Evolutionary conservation across 2,329 filamentous ascomycete genomes (phyloP), one percentile per base, ranked within the genome.

Genomic region (Ophiostoma populinum): DNA sequence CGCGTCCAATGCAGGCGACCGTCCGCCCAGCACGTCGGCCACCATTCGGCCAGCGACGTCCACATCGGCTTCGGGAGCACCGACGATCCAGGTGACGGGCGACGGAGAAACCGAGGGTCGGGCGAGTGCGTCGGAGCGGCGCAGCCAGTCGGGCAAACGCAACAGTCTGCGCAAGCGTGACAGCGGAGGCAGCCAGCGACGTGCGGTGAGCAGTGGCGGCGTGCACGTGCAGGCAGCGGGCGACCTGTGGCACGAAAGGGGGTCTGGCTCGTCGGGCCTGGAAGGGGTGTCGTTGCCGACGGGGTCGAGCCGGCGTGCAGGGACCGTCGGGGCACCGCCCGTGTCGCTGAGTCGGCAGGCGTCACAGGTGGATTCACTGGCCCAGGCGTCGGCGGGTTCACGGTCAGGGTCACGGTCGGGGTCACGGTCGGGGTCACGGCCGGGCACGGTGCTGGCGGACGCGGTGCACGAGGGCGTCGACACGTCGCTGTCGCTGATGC

Each of bases 31-130:
- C 12, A 45, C 49, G 4, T 47, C 53, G 12, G 43, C 41, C 2
- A 30, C 32, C 7, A 45, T 45, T 8, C 51, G 57, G 29, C 58
- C 5, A 59, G 56, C 43, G 49, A 48, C 15, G 40, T 41, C n/a
- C 24, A 21, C 17, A 12, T 13, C 5, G 11, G 21, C 25, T 6
- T n/a, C 25, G 25, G 13, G 6, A 8, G 65, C 75, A 21, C 82
- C 83, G 2, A 65, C 73, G 2, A 86, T 92, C 41, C 80, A 90
- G 38, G 67, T 92, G 18, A 90, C 75, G 0, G 69, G 17, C 47
- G 50, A 9, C 49, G 46, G 12, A 49, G 55, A 31, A 46, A 49
- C 33, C 54, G 52, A 33, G 52, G 59, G 5, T 53, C 59, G 5
- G 32, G 34, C 3, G n/a, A 21, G 26, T 21, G 32, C 28, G 24